A percentile compares a stretch with the other conserved stretches of the same genome.
Evolutionary conservation across 345 rosid species (phyloP).

Genomic region (Eucalyptus victrix): DNA sequence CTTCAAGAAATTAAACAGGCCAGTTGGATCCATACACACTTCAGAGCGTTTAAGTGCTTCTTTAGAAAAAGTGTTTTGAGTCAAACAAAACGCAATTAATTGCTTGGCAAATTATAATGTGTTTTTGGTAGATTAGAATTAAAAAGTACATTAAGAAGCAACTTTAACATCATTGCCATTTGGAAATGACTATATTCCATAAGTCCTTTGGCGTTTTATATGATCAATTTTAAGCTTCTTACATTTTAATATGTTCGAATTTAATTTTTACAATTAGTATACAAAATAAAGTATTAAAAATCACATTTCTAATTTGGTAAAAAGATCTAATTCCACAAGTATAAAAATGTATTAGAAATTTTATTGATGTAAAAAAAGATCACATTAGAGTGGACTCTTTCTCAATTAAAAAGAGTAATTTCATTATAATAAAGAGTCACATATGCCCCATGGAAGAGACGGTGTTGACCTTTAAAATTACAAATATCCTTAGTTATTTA

Average conservation of each 20-base stretch:
- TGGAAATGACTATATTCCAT: not conserved
- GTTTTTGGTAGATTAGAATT: not conserved
- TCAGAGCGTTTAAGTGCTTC: not conserved
- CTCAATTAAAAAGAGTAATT: not conserved
- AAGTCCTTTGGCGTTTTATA: not conserved
- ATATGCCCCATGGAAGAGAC: not conserved
- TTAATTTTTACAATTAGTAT: not conserved
- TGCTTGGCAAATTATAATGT: not conserved
- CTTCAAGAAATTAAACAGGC: not conserved
- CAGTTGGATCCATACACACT: not conserved
- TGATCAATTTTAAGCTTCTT: not conserved
- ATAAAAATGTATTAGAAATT: not conserved
- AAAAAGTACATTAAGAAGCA: not conserved
- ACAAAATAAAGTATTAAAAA: not conserved
- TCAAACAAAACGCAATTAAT: not conserved
- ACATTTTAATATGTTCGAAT: not conserved
- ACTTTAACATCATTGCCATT: not conserved
- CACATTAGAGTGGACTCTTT: not conserved
- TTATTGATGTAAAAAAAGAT: not conserved
- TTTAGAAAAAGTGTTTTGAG: not conserved
- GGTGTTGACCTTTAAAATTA: not conserved
- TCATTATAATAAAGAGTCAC: not conserved
- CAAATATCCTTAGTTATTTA: not conserved
- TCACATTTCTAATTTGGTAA: not conserved
- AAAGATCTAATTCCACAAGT: not conserved